Base-by-base conservation (phyloP, 129 eudicot genomes). In the Flaveria linearis region DNA sequence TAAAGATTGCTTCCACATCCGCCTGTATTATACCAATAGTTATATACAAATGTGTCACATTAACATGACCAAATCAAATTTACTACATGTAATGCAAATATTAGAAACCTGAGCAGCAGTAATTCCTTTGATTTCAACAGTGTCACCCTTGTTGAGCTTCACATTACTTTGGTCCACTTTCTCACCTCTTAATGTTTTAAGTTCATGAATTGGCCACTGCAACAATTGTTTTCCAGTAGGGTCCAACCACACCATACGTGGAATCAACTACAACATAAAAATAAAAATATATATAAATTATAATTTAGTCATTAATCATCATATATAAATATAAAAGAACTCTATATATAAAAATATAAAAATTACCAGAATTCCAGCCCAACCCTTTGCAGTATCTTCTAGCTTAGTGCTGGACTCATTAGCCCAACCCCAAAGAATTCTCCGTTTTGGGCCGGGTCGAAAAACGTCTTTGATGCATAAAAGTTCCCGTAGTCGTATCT, bases 181-280 rank as follows among this genome's bases (percentile, higher is more conserved):
- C 1, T 78, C 18, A 39, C 85, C 82, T 73, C 89, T 80, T 69
- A 88, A 72, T 2, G 7, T 74, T 73, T 86, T 82, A 20, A 88
- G 18, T 75, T 88, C 91, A 56, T 83, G 69, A 45, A 88, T 72
- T 3, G 95, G 97, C 94, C 90, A 88, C 66, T 75, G 92, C 39
- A 85, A 12, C 78, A 91, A 73, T 49, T 91, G 89, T 36, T 86
- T 88, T 9, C 91, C 91, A 41, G 47, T 84, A 22, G 81, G 73
- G 20, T 88, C 90, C 12, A 91, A 74, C 88, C 82, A 75, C 3
- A 88, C 15, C 43, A 14, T 78, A n/a, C 97, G 83, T 14, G 97
- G 97, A 75, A 88, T 81, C 23, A 68, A 23, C 96, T 90, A 56
- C 25, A 71, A 30, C 10, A 46, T 10, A 70, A 26, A 39, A 50